Evolutionary conservation across 2,329 filamentous ascomycete genomes (phyloP).

Genomic region (Trichoderma cornu-damae): DNA sequence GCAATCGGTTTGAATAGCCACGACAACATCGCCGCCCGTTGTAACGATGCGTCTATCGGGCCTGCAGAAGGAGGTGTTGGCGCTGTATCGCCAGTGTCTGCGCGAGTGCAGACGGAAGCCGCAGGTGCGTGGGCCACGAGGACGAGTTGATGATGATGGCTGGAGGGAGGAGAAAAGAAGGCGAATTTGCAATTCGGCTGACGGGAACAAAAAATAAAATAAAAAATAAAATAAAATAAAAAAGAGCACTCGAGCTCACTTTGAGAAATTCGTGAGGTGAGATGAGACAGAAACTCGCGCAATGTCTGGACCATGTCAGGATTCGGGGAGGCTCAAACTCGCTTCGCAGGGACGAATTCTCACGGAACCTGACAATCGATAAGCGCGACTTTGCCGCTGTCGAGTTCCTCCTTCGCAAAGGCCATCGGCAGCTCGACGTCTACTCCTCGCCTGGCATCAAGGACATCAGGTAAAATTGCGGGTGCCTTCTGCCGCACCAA

Average conservation of each 20-base stretch:
- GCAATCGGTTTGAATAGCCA: neutral
- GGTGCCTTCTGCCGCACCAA: neutral
- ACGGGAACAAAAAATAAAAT: too few species aligned
- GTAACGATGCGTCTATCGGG: constrained; percentile 59
- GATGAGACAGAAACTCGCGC: constrained; percentile 23
- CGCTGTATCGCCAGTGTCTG: constrained; percentile 80
- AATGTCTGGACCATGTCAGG: too few species aligned
- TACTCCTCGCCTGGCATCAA: constrained; percentile 77
- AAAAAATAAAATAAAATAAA: too few species aligned
- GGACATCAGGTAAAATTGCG: constrained; percentile 60
- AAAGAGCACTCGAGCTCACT: constrained; percentile 55
- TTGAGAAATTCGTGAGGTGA: constrained; percentile 60
- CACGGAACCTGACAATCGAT: constrained; percentile 61
- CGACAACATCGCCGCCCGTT: neutral
- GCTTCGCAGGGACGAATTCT: constrained; percentile 63
- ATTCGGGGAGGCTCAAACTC: neutral
- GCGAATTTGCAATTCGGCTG: neutral
- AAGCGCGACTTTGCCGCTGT: constrained; percentile 84
- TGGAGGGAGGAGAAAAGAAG: neutral
- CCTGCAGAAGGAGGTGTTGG: constrained; percentile 81
- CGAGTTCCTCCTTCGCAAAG: constrained; percentile 79
- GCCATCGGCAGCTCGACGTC: constrained; percentile 72
- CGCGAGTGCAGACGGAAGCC: constrained; percentile 79
- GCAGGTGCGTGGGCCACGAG: constrained; percentile 47
- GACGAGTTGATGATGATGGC: neutral